Evolutionary conservation across 2,329 filamentous ascomycete species (phyloP).

Genomic region (Madurella fahalii): DNA sequence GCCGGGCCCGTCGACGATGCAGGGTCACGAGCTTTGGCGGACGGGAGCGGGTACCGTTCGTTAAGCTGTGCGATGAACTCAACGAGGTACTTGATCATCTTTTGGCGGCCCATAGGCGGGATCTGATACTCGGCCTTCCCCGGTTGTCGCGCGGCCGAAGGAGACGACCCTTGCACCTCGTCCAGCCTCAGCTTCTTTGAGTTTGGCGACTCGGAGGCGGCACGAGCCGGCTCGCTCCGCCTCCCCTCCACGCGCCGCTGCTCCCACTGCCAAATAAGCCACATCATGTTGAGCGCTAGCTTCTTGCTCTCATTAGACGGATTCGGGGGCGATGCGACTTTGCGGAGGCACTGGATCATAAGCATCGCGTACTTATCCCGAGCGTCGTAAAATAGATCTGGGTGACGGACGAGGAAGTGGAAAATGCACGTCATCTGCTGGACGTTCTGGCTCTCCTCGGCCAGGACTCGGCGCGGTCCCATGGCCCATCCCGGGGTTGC

Average conservation of each 20-base stretch:
- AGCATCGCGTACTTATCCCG: slow-evolving; percentile 85
- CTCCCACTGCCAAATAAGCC: slow-evolving; percentile 90
- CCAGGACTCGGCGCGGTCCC: slow-evolving; percentile 82
- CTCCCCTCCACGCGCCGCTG: slow-evolving; percentile 69
- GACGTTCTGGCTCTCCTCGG: slow-evolving; percentile 90
- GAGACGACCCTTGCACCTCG: slow-evolving; percentile 47
- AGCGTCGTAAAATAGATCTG: slow-evolving; percentile 90
- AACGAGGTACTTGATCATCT: slow-evolving; percentile 91
- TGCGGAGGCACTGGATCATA: slow-evolving; percentile 83
- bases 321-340: slow-evolving; percentile 78
- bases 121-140: slow-evolving; percentile 66
- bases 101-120: slow-evolving; percentile 61
- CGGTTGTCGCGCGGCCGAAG: slow-evolving; percentile 47
- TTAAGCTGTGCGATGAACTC: slow-evolving; percentile 89
- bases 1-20: slow-evolving; percentile 41
- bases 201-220: slow-evolving; percentile 64
- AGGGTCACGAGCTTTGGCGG: slow-evolving; percentile 60
- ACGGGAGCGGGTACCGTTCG: slow-evolving; percentile 76
- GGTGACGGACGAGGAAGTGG: slow-evolving; percentile 89
- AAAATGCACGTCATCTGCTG: slow-evolving; percentile 97
- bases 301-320: slow-evolving; percentile 90
- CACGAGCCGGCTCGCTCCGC: slow-evolving; percentile 35
- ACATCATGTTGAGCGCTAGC: slow-evolving; percentile 84
- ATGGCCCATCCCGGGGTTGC: slow-evolving; percentile 72
- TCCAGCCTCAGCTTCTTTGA: slow-evolving; percentile 74